Evolutionary conservation across 2,329 filamentous ascomycete species (phyloP).

Genomic region (Aquanectria penicillioides): DNA sequence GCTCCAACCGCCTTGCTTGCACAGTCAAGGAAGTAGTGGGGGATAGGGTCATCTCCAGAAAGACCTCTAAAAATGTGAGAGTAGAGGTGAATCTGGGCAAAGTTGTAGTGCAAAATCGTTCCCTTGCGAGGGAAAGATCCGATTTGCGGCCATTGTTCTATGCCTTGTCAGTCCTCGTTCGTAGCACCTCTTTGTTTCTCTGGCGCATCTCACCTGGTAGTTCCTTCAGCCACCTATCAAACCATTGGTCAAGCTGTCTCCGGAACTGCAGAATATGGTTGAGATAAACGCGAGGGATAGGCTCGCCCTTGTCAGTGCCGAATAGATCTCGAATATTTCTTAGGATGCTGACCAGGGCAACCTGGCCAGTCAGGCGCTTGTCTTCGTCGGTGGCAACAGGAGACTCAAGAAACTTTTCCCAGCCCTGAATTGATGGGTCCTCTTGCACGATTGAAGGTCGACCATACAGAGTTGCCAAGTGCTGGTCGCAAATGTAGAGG

Average conservation of each 20-base stretch:
- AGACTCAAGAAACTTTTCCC: slow-evolving; percentile 64
- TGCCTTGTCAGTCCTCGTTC: neutral
- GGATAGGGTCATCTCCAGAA: slow-evolving; percentile 45
- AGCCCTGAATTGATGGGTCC: slow-evolving; percentile 65
- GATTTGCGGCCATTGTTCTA: slow-evolving; percentile 52
- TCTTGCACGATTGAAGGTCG: slow-evolving; percentile 68
- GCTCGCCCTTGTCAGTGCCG: slow-evolving; percentile 64
- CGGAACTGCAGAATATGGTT: slow-evolving; percentile 54
- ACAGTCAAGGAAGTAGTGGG: slow-evolving; percentile 47
- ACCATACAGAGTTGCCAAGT: slow-evolving; percentile 69
- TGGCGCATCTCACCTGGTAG: slow-evolving; percentile 42
- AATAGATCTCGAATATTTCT: slow-evolving; percentile 66
- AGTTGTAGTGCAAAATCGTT: slow-evolving; percentile 53
- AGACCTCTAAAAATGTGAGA: slow-evolving; percentile 54
- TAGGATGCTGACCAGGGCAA: slow-evolving; percentile 67
- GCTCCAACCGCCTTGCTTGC: slow-evolving; percentile 48
- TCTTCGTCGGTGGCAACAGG: slow-evolving; percentile 64
- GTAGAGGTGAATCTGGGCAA: slow-evolving; percentile 54
- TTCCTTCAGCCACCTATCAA: slow-evolving; percentile 48
- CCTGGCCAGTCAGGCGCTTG: slow-evolving; percentile 67
- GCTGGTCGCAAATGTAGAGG: slow-evolving; percentile 69
- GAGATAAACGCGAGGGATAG: slow-evolving; percentile 61
- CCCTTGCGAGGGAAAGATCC: slow-evolving; percentile 53
- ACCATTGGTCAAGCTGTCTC: slow-evolving; percentile 52
- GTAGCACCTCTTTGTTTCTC: fast-evolving